Percentiles rank a stretch among this genome's conserved stretches.
phyloP scores from a whole-genome alignment of 164 flowering plant species.

The Annona squamosa region DNA sequence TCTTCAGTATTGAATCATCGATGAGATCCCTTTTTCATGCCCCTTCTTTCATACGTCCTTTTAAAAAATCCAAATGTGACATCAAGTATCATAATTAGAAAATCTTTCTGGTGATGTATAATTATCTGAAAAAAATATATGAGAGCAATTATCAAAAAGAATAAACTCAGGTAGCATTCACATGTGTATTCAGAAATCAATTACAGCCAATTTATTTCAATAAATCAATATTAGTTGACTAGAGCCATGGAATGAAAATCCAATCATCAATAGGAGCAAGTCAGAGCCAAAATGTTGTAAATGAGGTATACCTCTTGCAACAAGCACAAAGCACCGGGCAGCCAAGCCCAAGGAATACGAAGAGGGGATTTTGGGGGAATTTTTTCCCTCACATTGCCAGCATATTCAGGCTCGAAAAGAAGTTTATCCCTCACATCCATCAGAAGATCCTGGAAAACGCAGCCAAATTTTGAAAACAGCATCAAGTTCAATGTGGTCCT shows the following conservation, averaged over 20 bases:
- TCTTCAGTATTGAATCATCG: no score
- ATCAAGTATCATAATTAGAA: neutral
- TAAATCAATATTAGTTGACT: neutral
- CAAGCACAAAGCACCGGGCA: conserved; percentile 91
- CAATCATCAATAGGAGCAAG: neutral
- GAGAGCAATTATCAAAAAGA: neutral
- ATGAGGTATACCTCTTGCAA: conserved; percentile 76
- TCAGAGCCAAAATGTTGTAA: neutral
- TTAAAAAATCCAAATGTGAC: no score
- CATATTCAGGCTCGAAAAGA: conserved; percentile 92
- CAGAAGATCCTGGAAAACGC: conserved; percentile 54
- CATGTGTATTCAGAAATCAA: neutral
- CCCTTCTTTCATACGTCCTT: no score
- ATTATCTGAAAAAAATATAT: no score
- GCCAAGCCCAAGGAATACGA: conserved; percentile 87
- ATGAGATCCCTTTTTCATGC: no score
- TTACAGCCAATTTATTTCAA: neutral
- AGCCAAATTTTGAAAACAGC: neutral
- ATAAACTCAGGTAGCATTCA: neutral
- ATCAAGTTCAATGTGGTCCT: neutral
- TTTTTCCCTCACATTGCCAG: conserved; percentile 79
- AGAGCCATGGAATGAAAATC: neutral
- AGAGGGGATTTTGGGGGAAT: conserved; percentile 77
- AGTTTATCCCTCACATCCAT: conserved; percentile 96
- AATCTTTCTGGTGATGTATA: neutral